These are phyloP conservation scores for Zizania latifolia DNA, from an alignment of 176 grass and related monocot genomes.

Conservation along the genomic window DNA sequence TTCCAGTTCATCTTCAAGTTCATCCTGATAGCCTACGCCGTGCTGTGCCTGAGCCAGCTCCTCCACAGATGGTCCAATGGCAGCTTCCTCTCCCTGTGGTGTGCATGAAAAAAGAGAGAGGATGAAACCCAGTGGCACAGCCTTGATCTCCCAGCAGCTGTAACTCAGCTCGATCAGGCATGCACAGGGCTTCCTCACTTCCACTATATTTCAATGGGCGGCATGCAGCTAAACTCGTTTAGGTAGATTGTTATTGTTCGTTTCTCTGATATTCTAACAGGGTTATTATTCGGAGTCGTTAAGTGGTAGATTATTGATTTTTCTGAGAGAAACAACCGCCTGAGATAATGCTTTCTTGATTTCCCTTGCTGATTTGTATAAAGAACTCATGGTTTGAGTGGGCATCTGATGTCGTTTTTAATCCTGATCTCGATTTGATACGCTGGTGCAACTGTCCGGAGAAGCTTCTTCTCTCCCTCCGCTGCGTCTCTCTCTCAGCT, in stretches of 20 bases:
- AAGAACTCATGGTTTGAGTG: constrained; percentile 14
- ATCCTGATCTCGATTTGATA: constrained; percentile 26
- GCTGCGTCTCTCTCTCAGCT: not conserved
- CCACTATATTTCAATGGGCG: not conserved
- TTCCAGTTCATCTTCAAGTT: constrained; percentile 64
- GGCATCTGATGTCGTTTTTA: constrained; percentile 35
- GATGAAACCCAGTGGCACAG: not conserved
- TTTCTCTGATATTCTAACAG: not conserved
- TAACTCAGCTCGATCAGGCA: not conserved
- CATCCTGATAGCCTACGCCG: constrained; percentile 46
- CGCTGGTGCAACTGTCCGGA: constrained; percentile 4
- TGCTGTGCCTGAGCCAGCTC: constrained; percentile 46
- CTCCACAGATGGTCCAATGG: constrained; percentile 44
- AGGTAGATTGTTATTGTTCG: constrained; percentile 19
- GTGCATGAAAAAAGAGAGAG: not conserved
- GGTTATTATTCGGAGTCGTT: not conserved
- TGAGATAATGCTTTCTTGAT: not conserved
- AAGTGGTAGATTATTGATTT: constrained; percentile 4
- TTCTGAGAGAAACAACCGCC: not conserved
- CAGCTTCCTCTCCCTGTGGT: constrained; percentile 35
- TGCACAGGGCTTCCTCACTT: not conserved
- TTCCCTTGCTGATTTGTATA: constrained; percentile 18
- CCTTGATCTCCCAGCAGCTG: not conserved
- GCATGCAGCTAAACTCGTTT: not conserved
- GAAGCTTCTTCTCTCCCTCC: not conserved